Evolutionary conservation across 2,329 filamentous ascomycete species (phyloP).

Genomic region (Paraphoma sp.): DNA sequence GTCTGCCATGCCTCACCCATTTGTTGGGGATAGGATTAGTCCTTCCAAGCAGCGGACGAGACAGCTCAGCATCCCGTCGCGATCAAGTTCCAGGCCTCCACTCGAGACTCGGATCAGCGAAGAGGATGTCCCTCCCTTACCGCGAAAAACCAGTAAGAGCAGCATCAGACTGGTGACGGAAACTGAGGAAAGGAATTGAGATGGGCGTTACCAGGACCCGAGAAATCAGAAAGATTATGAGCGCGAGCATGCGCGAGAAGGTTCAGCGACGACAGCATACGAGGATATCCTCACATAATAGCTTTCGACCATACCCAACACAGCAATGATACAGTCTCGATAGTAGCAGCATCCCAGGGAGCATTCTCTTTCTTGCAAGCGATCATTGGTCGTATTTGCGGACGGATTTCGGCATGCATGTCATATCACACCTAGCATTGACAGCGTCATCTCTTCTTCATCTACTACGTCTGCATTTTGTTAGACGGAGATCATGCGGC

Average conservation of each 20-base stretch:
- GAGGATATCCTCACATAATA: slow-evolving; percentile 18
- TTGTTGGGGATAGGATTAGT: neutral
- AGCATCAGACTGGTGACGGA: slow-evolving; percentile 4
- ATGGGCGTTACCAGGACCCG: neutral
- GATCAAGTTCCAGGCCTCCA: slow-evolving; percentile 13
- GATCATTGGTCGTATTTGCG: neutral
- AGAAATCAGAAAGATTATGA: neutral
- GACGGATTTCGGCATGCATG: neutral
- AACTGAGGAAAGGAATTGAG: neutral
- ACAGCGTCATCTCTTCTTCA: slow-evolving; percentile 6
- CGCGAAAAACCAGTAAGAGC: slow-evolving; percentile 8
- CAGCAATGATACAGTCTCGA: slow-evolving; percentile 17
- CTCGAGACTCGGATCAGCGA: slow-evolving; percentile 23
- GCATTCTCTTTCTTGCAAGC: neutral
- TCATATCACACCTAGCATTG: neutral
- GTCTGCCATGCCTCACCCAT: neutral
- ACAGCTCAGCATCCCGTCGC: slow-evolving; percentile 2
- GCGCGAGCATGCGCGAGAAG: neutral
- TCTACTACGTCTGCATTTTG: slow-evolving; percentile 2
- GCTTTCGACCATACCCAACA: slow-evolving; percentile 19
- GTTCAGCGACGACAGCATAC: neutral
- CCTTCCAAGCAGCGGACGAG: neutral
- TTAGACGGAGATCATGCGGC: neutral
- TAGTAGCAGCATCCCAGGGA: neutral
- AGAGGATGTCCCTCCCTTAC: slow-evolving; percentile 19